These are phyloP conservation scores for Trametopsis cervina DNA, from an alignment of 768 basidiomycete genomes.

Conservation along the genomic window DNA sequence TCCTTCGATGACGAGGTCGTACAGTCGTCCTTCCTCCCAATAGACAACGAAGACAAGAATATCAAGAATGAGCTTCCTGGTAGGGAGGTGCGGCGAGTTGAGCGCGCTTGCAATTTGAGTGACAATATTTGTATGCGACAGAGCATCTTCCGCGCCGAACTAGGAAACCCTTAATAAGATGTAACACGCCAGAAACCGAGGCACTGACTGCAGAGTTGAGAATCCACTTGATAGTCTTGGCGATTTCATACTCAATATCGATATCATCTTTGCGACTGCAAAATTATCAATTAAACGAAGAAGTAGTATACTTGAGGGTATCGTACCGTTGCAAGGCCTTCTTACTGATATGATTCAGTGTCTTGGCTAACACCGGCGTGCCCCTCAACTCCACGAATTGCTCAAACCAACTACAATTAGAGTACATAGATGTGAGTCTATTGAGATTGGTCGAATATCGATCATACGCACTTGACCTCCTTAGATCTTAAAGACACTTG, in stretches of 20 bases:
- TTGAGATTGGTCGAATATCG: too few relatives aligned
- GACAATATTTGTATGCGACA: conserved; percentile 67
- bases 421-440: too few relatives aligned
- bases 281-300: neutral
- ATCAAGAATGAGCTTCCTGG: conserved; percentile 74
- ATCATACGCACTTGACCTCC: conserved; percentile 59
- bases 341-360: conserved; percentile 67
- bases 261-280: conserved; percentile 57
- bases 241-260: conserved; percentile 76
- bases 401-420: conserved; percentile 72
- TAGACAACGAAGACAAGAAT: conserved; percentile 69
- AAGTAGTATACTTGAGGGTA: neutral
- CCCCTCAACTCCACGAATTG: conserved; percentile 72
- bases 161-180: conserved; percentile 21
- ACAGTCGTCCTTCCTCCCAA: conserved; percentile 52
- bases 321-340: conserved; percentile 57
- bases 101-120: conserved; percentile 77
- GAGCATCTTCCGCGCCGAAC: conserved; percentile 65
- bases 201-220: conserved; percentile 56
- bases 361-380: conserved; percentile 78
- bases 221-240: conserved; percentile 81
- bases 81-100: conserved; percentile 71
- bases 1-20: conserved; percentile 65
- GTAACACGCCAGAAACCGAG: neutral
- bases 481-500: conserved; percentile 74